phyloP scores from a whole-genome alignment of 768 basidiomycete species.

The Phlegmacium glaucopus region DNA sequence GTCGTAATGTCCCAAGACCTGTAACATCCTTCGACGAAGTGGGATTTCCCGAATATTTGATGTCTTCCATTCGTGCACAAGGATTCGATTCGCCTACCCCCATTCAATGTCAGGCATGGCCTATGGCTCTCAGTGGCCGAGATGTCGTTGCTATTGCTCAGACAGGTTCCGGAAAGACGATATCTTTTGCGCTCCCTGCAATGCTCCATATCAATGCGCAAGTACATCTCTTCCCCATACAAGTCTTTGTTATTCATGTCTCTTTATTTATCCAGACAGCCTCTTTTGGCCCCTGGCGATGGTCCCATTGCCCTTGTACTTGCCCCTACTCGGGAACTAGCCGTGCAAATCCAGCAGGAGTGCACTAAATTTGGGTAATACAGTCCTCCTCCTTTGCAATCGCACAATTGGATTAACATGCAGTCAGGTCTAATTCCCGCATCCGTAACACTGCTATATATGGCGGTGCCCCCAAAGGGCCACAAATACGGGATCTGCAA shows the following conservation, averaged over 20 bases:
- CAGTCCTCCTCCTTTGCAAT: background rate
- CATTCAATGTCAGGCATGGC: constrained; percentile 99
- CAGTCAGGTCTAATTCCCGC: constrained; percentile 73
- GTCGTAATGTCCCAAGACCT: constrained; percentile 83
- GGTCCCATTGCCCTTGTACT: constrained; percentile 97
- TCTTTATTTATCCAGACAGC: constrained; percentile 56
- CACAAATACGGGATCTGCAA: constrained; percentile 96
- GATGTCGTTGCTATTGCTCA: constrained; percentile 97
- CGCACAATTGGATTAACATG: constrained; percentile 1
- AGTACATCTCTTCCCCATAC: constrained; percentile 27
- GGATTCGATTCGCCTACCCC: constrained; percentile 90
- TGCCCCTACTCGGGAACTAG: constrained; percentile 96
- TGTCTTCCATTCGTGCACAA: constrained; percentile 90
- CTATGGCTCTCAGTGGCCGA: constrained; percentile 93
- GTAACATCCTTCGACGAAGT: constrained; percentile 91
- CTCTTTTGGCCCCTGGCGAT: constrained; percentile 88
- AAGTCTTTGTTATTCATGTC: constrained; percentile 5
- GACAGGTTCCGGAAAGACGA: constrained; percentile 98
- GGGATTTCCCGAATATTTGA: constrained; percentile 95
- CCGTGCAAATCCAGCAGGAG: constrained; percentile 98
- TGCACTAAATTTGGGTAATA: constrained; percentile 94
- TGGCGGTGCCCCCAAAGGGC: constrained; percentile 97
- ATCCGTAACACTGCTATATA: constrained; percentile 99
- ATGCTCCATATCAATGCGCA: constrained; percentile 99
- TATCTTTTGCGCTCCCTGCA: constrained; percentile 96